These are phyloP conservation scores for Allantophomopsis cytisporea DNA, from an alignment of 2,329 filamentous ascomycete species.

Conservation along the genomic window DNA sequence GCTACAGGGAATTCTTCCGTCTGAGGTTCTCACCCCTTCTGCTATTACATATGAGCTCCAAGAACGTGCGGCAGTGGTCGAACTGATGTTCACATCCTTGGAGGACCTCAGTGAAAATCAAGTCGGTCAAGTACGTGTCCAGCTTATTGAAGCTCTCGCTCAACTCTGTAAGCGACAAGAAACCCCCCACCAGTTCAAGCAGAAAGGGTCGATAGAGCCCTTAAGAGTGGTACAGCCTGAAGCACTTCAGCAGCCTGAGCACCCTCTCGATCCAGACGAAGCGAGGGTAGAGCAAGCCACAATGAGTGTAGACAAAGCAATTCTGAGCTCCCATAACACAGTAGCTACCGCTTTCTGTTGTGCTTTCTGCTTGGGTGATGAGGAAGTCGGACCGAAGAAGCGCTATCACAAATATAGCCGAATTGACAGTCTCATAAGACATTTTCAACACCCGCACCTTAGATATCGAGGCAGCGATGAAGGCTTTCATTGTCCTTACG, in stretches of 20 bases:
- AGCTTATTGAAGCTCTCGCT: constrained; percentile 7
- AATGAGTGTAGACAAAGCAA: neutral
- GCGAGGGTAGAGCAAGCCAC: neutral
- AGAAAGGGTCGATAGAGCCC: constrained; percentile 1
- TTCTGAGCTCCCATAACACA: too few relatives aligned
- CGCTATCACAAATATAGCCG: constrained; percentile 1
- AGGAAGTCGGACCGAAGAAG: constrained; percentile 3
- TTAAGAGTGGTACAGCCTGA: neutral
- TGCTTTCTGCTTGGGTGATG: constrained; percentile 3
- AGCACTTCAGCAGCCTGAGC: neutral
- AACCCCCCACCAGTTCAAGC: constrained; percentile 7
- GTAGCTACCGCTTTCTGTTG: constrained; percentile 1
- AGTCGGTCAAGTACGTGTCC: constrained; percentile 7
- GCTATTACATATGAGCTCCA: constrained; percentile 11
- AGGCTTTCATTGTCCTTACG: neutral
- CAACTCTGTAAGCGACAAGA: constrained; percentile 8
- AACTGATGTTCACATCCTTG: constrained; percentile 9
- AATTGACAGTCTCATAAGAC: constrained; percentile 3
- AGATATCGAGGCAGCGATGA: neutral
- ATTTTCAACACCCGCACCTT: constrained; percentile 2
- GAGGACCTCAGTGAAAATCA: constrained; percentile 7
- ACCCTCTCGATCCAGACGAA: neutral
- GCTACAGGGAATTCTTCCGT: constrained; percentile 8
- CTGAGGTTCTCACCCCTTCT: constrained; percentile 7
- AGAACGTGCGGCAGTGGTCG: constrained; percentile 9